These are phyloP conservation scores for Pseudogymnoascus sp. DNA, from an alignment of 2,329 filamentous ascomycete genomes.

Conservation along the genomic window DNA sequence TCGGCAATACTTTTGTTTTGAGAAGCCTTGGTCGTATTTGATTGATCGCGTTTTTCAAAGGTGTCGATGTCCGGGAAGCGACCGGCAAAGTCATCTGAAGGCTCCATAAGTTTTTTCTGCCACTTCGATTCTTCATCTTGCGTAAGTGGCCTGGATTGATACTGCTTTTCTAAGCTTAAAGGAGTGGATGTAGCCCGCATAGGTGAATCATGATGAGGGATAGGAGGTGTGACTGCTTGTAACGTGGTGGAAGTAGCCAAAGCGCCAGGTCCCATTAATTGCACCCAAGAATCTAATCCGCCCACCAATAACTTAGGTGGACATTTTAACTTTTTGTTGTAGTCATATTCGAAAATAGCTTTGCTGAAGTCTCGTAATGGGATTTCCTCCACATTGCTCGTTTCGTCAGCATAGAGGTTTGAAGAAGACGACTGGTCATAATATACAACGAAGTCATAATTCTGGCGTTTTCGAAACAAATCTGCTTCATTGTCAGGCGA, in stretches of 20 bases:
- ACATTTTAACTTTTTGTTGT: constrained; percentile 62
- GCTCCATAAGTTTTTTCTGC: constrained; percentile 65
- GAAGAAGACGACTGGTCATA: constrained; percentile 62
- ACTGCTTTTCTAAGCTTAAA: constrained; percentile 26
- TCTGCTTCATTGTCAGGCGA: constrained; percentile 66
- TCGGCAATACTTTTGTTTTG: constrained; percentile 45
- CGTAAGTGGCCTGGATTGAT: constrained; percentile 59
- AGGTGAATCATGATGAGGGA: constrained; percentile 2
- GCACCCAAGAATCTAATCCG: constrained; percentile 78
- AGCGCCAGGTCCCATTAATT: constrained; percentile 56
- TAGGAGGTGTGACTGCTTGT: not conserved
- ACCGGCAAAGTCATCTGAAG: constrained; percentile 75
- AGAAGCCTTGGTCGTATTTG: constrained; percentile 45
- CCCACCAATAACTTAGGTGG: constrained; percentile 72
- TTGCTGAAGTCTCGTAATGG: constrained; percentile 67
- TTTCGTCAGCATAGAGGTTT: constrained; percentile 30
- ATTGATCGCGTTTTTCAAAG: constrained; percentile 33
- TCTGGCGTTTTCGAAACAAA: constrained; percentile 62
- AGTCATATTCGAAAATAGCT: constrained; percentile 77
- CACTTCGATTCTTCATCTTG: constrained; percentile 74
- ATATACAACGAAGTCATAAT: constrained; percentile 82
- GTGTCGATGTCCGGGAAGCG: constrained; percentile 57
- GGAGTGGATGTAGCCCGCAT: constrained; percentile 6
- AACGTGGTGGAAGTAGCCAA: constrained; percentile 46
- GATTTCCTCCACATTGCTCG: constrained; percentile 33